Evolutionary conservation across 495 filamentous ascomycete species (phyloP), one percentile per base, ranked within the genome.

Genomic region (Penicillium robsamsonii): DNA sequence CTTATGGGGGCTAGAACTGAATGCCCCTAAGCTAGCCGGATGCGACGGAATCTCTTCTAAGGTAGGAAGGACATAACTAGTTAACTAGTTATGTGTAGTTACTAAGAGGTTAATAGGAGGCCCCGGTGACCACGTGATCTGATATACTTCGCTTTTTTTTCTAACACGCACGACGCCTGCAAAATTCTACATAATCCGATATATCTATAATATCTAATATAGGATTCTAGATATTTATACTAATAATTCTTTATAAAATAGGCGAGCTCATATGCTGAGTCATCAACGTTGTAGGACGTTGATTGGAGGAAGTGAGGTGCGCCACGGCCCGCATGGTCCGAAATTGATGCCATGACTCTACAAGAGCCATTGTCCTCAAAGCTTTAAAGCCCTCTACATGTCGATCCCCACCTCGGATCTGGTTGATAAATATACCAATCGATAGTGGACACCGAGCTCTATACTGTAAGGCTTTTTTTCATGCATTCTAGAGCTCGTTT

Each of bases 291-390:
- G 20, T 18, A 2, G 12, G 44, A 2, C n/a, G n/a, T 27, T 20
- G 45, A 17, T 47, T 47, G 45, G 45, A 2, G 30, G 45, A 30
- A 30, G n/a, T 5, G 25, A 25, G 22, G 24, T 31, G 5, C 41
- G 10, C 6, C 5, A 17, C 18, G 20, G 18, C 10, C 15, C 15
- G 7, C 35, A 38, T 38, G 15, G 18, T 11, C 41, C 5, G 41
- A 20, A 7, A 18, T 25, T n/a, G 33, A 50, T 50, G 47, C 47
- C 47, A 50, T 38, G 47, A 27, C 18, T 38, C n/a, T 17, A 18
- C 8, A 15, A 46, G 11, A 25, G 12, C 3, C 10, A 35, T 49
- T 18, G 4, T 17, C n/a, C 40, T 42, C 9, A 15, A 38, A 15
- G 17, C 17, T 50, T 50, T 20, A 15, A 25, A 10, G 17, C 20